A percentile compares a stretch with the other conserved stretches of the same genome.
Evolutionary conservation across 352 stramenopile species (phyloP).

Genomic region (Globisporangium alternatum): DNA sequence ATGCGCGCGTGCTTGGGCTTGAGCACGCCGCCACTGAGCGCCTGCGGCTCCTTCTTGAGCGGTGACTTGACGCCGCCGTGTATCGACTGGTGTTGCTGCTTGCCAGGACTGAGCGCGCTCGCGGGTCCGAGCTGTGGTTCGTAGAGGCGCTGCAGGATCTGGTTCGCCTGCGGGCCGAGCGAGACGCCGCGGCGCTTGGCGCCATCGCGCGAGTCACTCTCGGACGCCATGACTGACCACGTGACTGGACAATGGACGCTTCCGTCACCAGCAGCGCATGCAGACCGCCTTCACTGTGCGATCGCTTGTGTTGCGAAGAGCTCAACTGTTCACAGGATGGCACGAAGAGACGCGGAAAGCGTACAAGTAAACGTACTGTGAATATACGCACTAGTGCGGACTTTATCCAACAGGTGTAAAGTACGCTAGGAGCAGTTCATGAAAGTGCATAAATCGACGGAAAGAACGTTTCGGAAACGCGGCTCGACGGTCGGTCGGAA

Average conservation of each 20-base stretch:
- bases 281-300: no score
- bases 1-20: conserved; percentile 43
- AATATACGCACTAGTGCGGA: no score
- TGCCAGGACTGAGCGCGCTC: conserved; percentile 1
- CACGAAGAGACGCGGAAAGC: no score
- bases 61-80: conserved; percentile 16
- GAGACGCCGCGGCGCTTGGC: conserved; percentile 47
- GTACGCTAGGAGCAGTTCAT: no score
- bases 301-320: no score
- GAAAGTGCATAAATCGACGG: no score
- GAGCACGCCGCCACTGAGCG: conserved; percentile 18
- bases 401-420: no score
- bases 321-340: no score
- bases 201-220: conserved; percentile 34
- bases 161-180: conserved; percentile 46
- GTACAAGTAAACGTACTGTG: no score
- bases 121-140: conserved; percentile 52
- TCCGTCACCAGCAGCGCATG: not conserved
- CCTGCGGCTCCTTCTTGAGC: conserved; percentile 11
- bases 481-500: no score
- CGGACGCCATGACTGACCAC: conserved; percentile 8
- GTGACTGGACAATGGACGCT: not conserved
- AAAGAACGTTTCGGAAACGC: no score
- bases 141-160: conserved; percentile 70
- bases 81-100: not conserved